A percentile compares a stretch with the other conserved stretches of the same genome.
phyloP scores from a whole-genome alignment of 495 filamentous ascomycete genomes.

The Daldinia vernicosa region DNA sequence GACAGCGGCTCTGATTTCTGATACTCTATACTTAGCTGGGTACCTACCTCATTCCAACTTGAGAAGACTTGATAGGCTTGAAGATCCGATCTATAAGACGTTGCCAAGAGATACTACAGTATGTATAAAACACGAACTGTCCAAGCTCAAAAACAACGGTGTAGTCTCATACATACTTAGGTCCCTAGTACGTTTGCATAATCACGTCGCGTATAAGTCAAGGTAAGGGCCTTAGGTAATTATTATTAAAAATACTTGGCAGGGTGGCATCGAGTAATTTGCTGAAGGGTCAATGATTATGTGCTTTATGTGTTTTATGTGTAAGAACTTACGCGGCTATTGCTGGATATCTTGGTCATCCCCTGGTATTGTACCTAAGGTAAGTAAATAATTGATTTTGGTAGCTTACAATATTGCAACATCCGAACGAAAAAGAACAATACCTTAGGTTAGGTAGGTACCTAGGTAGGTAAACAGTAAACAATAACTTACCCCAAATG shows the following conservation, averaged over 20 bases:
- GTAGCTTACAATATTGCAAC: not conserved
- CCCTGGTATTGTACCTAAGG: not conserved
- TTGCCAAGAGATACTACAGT: not conserved
- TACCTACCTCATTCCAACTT: not conserved
- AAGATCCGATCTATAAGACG: not conserved
- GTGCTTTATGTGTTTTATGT: not conserved
- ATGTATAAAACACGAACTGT: not conserved
- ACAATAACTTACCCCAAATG: not conserved
- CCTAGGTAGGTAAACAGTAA: no score
- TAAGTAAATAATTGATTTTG: not conserved
- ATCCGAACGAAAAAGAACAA: not conserved
- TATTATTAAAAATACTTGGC: not conserved
- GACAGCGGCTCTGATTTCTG: not conserved
- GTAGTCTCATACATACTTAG: no score
- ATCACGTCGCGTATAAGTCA: not conserved
- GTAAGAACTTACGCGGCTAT: not conserved
- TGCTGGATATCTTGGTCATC: not conserved
- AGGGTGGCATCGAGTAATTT: not conserved
- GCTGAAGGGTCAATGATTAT: not conserved
- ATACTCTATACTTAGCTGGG: not conserved
- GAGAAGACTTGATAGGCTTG: not conserved
- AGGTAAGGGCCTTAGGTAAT: not conserved
- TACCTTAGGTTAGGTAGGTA: no score
- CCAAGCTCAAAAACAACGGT: not conserved
- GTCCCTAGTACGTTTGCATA: not conserved